These are phyloP conservation scores for Calonectria crousiana DNA, from an alignment of 2,329 filamentous ascomycete genomes.

Conservation along the genomic window DNA sequence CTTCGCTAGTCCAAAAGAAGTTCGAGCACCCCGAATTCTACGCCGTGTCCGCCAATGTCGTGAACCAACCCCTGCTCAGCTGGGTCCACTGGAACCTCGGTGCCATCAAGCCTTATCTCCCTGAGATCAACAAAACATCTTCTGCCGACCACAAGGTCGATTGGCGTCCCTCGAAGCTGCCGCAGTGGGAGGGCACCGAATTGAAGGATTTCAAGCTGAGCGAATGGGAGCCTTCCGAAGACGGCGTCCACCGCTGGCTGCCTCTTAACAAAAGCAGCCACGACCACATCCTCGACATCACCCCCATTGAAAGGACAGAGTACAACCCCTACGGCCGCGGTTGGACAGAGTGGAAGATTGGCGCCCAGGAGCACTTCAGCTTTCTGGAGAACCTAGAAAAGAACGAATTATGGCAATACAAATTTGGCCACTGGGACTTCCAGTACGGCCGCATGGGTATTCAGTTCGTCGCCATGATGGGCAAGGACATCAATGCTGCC, in stretches of 20 bases:
- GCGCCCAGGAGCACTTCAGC: slow-evolving; percentile 61
- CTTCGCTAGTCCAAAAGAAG: slow-evolving; percentile 65
- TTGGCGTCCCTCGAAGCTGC: slow-evolving; percentile 57
- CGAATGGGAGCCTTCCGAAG: slow-evolving; percentile 50
- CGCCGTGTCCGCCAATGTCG: slow-evolving; percentile 66
- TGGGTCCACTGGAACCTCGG: slow-evolving; percentile 67
- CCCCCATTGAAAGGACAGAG: slow-evolving; percentile 61
- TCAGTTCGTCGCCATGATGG: slow-evolving; percentile 66
- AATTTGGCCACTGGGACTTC: slow-evolving; percentile 62
- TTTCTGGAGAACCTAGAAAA: slow-evolving; percentile 64
- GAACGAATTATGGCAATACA: slow-evolving; percentile 58
- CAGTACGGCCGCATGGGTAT: slow-evolving; percentile 63
- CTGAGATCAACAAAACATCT: slow-evolving; percentile 52
- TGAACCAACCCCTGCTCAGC: slow-evolving; percentile 67
- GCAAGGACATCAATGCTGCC: slow-evolving; percentile 62
- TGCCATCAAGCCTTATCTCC: slow-evolving; percentile 65
- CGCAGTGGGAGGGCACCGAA: slow-evolving; percentile 46
- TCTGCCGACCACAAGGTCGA: slow-evolving; percentile 38
- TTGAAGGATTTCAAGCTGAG: slow-evolving; percentile 43
- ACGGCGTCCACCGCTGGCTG: slow-evolving; percentile 64
- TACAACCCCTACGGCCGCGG: slow-evolving; percentile 60
- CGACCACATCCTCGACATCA: slow-evolving; percentile 55
- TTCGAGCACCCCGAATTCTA: slow-evolving; percentile 63
- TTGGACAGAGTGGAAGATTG: slow-evolving; percentile 63
- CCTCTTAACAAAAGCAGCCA: slow-evolving; percentile 49